phyloP scores from a whole-genome alignment of 192 early-diverging fungal species.

The Backusella macrospora region DNA sequence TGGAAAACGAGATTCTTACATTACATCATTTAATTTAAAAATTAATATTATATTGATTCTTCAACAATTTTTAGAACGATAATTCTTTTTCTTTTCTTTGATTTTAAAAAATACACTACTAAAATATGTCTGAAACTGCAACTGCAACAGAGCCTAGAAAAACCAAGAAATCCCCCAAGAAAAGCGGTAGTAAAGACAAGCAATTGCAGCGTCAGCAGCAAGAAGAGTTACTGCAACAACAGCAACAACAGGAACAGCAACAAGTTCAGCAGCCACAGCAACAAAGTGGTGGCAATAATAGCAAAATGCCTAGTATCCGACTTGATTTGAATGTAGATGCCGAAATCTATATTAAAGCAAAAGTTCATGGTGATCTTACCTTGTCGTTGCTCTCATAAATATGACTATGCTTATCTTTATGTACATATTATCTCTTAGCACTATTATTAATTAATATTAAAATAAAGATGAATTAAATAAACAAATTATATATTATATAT shows the following conservation, averaged over 20 bases:
- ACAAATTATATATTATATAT: neutral
- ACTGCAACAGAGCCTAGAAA: neutral
- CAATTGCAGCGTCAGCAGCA: neutral
- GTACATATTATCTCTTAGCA: neutral
- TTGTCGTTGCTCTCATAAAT: constrained; percentile 18
- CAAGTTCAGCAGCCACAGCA: neutral
- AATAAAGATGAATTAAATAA: neutral
- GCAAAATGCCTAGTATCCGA: constrained; percentile 19
- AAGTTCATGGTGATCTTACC: constrained; percentile 27
- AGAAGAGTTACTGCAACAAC: neutral
- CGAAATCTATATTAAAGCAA: constrained; percentile 18
- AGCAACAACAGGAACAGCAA: neutral
- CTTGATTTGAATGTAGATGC: constrained; percentile 26
- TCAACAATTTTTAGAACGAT: neutral
- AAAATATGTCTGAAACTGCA: constrained; percentile 1
- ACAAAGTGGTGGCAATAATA: neutral
- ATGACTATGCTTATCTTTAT: neutral
- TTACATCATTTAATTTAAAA: constrained; percentile 15
- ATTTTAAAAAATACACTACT: neutral
- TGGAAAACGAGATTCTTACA: neutral
- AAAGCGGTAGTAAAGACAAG: neutral
- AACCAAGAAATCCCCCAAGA: constrained; percentile 5
- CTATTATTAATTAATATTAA: neutral
- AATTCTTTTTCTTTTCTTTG: constrained; percentile 4
- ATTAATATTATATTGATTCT: constrained; percentile 3